Evolutionary conservation across 2,329 filamentous ascomycete genomes (phyloP), one percentile per base, ranked within the genome.

Genomic region (Exophiala xenobiotica): DNA sequence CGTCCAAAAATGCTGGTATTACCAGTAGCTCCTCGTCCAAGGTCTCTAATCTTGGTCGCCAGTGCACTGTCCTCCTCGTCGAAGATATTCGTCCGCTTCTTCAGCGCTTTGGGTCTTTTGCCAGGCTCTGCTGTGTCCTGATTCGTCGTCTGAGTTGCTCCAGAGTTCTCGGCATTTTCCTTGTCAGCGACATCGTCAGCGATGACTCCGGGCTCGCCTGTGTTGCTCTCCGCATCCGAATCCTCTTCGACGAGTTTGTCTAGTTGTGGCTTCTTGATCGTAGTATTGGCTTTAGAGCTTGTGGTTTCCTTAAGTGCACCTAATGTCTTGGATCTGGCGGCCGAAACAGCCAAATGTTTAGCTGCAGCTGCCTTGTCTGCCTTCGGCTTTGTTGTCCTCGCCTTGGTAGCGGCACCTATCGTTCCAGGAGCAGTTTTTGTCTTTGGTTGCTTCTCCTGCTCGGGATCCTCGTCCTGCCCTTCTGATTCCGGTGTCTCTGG

Each of bases 101-200:
- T 1, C 88, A 74, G 4, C 89, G 71, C 69, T 89, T 91, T 56
- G 86, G 81, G 74, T 16, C 86, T 90, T 76, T 86, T 89, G 65
- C 57, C 60, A 4, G 63, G 29, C 9, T 66, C 66, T 59, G 61
- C 8, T 9, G 64, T 59, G 24, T 65, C 35, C 19, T 45, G 29
- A 37, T 7, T 40, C 61, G 49, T 68, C 64, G 9, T 67, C 56
- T 51, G 29, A 2, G 29, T 43, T 16, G 31, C 39, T 27, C 40
- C 22, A 1, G 41, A 19, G 7, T 47, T 38, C 12, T 49, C 31
- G 16, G 37, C 43, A 20, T 48, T 57, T 33, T 61, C 56, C 20
- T 57, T 51, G 20, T 50, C 42, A 19, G 47, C 31, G 31, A 33
- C 51, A 19, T 49, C 43, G 12, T 46, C 31, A 7, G 35, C 26